A percentile compares a stretch with the other conserved stretches of the same genome.
Conservation (phyloP, 1,284 basidiomycete genomes). For the Ceratobasidium papillatum region DNA sequence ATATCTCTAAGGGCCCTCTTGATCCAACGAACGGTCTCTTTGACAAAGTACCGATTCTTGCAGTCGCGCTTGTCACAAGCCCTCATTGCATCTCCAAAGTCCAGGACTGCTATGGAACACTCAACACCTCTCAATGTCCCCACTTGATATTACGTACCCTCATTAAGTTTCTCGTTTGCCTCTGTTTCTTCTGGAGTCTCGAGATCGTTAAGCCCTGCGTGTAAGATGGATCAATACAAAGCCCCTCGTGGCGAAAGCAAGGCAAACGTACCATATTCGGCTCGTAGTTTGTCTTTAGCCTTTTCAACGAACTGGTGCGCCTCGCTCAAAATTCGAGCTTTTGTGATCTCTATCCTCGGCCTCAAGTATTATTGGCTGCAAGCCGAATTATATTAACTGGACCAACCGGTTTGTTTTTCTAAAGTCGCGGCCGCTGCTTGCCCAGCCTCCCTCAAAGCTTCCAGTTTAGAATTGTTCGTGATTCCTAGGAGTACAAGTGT, state of each 20-base stretch:
- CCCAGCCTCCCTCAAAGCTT: conserved; percentile 15
- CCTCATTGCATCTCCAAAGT: conserved; percentile 11
- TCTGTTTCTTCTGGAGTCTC: background rate
- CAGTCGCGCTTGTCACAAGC: conserved; percentile 20
- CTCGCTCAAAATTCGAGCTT: background rate
- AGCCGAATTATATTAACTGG: background rate
- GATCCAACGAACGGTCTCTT: conserved; percentile 23
- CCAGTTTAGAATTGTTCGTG: background rate
- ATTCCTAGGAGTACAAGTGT: conserved; percentile 3
- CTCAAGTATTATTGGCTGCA: background rate
- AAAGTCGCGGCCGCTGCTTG: conserved; percentile 1
- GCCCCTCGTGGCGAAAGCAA: background rate
- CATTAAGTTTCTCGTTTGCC: background rate
- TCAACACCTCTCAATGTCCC: background rate
- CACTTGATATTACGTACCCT: background rate
- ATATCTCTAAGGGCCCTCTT: conserved; percentile 17
- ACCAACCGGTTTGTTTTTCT: conserved; percentile 10
- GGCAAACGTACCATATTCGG: background rate
- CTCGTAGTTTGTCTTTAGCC: conserved; percentile 17
- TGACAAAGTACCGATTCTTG: background rate
- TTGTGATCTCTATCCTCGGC: background rate
- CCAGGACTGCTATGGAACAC: background rate
- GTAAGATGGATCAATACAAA: background rate
- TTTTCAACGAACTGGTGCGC: background rate
- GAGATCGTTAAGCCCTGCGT: background rate